Evolutionary conservation across 2,329 filamentous ascomycete species (phyloP).

Genomic region (Eutypa lata): DNA sequence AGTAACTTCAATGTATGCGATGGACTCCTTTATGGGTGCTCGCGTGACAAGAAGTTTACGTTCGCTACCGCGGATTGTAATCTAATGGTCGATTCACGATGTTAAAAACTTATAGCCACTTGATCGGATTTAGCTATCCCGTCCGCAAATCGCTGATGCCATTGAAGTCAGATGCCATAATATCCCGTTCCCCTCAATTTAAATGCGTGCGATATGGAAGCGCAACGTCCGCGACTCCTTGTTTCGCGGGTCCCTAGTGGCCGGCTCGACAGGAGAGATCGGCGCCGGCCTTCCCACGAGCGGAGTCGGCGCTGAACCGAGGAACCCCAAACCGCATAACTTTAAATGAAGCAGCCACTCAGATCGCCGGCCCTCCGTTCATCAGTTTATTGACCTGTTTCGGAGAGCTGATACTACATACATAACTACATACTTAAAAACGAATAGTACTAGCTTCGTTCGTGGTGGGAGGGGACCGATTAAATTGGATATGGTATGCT

Average conservation of each 20-base stretch:
- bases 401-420: too few relatives aligned
- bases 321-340: not conserved
- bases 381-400: not conserved
- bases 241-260: too few relatives aligned
- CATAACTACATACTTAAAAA: too few relatives aligned
- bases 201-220: not conserved
- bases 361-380: not conserved
- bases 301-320: not conserved
- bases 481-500: too few relatives aligned
- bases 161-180: too few relatives aligned
- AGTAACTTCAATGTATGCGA: constrained; percentile 11
- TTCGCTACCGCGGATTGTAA: constrained; percentile 17
- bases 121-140: too few relatives aligned
- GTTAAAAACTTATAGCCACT: too few relatives aligned
- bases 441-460: too few relatives aligned
- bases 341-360: not conserved
- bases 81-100: not conserved
- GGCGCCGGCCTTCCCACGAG: not conserved
- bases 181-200: not conserved
- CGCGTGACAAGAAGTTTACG: constrained; percentile 13
- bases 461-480: too few relatives aligned
- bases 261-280: not conserved
- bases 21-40: constrained; percentile 8
- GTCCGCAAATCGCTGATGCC: too few relatives aligned
- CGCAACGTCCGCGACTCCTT: not conserved